phyloP scores from a whole-genome alignment of 148 eudicot genomes.

The Diospyros lotus region DNA sequence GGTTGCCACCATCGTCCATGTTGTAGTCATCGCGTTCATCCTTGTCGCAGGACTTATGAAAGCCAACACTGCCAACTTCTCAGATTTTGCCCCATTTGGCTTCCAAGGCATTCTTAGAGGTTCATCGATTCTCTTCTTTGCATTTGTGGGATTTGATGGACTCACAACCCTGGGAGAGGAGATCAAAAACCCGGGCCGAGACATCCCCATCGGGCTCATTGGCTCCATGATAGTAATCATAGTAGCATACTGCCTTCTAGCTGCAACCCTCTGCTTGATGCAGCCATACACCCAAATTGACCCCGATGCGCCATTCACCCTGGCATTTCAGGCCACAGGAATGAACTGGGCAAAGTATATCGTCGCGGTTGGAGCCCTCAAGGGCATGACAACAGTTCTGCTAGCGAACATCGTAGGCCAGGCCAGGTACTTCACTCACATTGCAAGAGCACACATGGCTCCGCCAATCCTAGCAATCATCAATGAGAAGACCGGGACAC shows the following conservation, averaged over 20 bases:
- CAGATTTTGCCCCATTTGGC: slow-evolving; percentile 27
- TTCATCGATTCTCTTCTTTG: slow-evolving; percentile 56
- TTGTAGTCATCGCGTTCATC: slow-evolving; percentile 47
- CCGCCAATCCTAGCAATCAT: slow-evolving; percentile 40
- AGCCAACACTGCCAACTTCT: slow-evolving; percentile 32
- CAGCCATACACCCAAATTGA: slow-evolving; percentile 34
- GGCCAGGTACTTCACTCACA: slow-evolving; percentile 47
- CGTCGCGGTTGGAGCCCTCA: slow-evolving; percentile 40
- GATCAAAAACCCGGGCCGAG: slow-evolving; percentile 45
- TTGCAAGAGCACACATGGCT: slow-evolving; percentile 47
- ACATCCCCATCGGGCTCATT: slow-evolving; percentile 45
- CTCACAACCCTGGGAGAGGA: slow-evolving; percentile 52
- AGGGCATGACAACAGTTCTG: slow-evolving; percentile 52
- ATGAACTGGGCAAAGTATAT: slow-evolving; percentile 46
- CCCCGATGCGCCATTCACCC: slow-evolving; percentile 36
- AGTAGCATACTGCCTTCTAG: slow-evolving; percentile 27
- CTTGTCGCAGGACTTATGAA: slow-evolving; percentile 46
- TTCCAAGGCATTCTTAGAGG: slow-evolving; percentile 45
- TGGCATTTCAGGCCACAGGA: slow-evolving; percentile 42
- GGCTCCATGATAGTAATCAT: slow-evolving; percentile 35
- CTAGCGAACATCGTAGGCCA: slow-evolving; percentile 33
- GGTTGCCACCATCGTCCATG: slow-evolving; percentile 40
- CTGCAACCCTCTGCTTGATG: slow-evolving; percentile 40
- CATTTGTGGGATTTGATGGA: slow-evolving; percentile 59
- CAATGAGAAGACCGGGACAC: slow-evolving; percentile 35